phyloP scores from a whole-genome alignment of 1,284 basidiomycete genomes.

The Leccinum subrobustum region DNA sequence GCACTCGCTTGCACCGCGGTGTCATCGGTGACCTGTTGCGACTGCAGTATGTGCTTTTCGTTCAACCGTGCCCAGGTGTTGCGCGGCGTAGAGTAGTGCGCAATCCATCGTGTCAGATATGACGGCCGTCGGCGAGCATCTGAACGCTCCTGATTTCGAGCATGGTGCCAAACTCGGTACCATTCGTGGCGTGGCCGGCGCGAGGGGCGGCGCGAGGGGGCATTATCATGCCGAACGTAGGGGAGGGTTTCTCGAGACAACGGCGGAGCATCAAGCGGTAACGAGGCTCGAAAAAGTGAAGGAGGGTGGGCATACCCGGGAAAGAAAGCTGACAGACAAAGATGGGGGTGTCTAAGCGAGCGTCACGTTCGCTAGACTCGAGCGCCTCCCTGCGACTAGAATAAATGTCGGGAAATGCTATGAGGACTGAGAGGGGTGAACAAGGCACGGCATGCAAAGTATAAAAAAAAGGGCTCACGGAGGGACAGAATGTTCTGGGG shows the following conservation, averaged over 20 bases:
- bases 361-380: conserved; percentile 74
- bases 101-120: conserved; percentile 63
- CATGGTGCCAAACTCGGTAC: conserved; percentile 88
- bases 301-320: conserved; percentile 84
- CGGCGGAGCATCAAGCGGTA: conserved; percentile 92
- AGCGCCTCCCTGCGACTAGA: conserved; percentile 56
- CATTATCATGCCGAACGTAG: conserved; percentile 91
- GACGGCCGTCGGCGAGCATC: conserved; percentile 84
- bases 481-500: conserved; percentile 72
- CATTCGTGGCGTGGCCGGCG: conserved; percentile 39
- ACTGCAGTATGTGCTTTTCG: conserved; percentile 53
- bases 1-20: conserved; percentile 49
- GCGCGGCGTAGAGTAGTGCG: conserved; percentile 47
- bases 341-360: conserved; percentile 83
- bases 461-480: conserved; percentile 42
- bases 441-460: not conserved
- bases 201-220: conserved; percentile 40
- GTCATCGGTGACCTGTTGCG: conserved; percentile 45
- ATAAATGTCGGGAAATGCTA: conserved; percentile 59
- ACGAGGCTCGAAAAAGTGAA: conserved; percentile 93
- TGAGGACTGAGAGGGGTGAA: conserved; percentile 49
- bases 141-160: conserved; percentile 85
- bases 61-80: conserved; percentile 54
- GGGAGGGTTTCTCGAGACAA: conserved; percentile 74
- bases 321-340: conserved; percentile 90